Base-by-base conservation (phyloP, 768 basidiomycete species). In the Suillus lakei region DNA sequence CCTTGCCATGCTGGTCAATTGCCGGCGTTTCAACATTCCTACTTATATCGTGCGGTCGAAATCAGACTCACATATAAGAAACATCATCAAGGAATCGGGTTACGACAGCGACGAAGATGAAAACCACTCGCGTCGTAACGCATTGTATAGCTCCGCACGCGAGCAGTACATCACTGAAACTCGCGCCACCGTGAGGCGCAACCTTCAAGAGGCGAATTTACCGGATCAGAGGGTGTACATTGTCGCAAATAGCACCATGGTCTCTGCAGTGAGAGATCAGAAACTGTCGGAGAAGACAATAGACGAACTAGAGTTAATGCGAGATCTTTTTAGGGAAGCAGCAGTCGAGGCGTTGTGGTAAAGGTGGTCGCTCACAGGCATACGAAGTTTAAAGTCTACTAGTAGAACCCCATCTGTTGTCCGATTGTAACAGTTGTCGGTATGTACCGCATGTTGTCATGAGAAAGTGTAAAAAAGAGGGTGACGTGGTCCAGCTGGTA, bases 401-500 rank as follows among this genome's bases (percentile, higher is more conserved):
- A n/a, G n/a, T n/a, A 21, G 38, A 39, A 12, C 16, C 36, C 8
- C 38, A 18, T 32, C 53, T 5, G 10, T n/a, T 34, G 30, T 34
- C 12, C 21, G 7, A 28, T 51, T 26, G 26, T 28, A 18, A 10
- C 9, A 34, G 32, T 32, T n/a, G 9, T 28, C 48, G 15, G 18
- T 10, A 53, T 21, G 28, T 50, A 8, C 26, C 18, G 18, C 51
- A 21, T 54, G 5, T 3, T 38, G 38, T 38, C 38, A 32, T 32
- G 51, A 53, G 9, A 30, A 30, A 9, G 18, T 7, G 12, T 32
- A 32, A n/a, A 54, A 32, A 32, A 18, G n/a, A 21, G 28, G 4
- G 50, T 13, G n/a, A n/a, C 46, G 44, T 46, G n/a, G 26, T 48
- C 46, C 2, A 26, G 85, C 79, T 10, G 90, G 82, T 66, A 73